Conservation (phyloP, 768 basidiomycete species). For the Rhodosporidiobolus sp. region DNA sequence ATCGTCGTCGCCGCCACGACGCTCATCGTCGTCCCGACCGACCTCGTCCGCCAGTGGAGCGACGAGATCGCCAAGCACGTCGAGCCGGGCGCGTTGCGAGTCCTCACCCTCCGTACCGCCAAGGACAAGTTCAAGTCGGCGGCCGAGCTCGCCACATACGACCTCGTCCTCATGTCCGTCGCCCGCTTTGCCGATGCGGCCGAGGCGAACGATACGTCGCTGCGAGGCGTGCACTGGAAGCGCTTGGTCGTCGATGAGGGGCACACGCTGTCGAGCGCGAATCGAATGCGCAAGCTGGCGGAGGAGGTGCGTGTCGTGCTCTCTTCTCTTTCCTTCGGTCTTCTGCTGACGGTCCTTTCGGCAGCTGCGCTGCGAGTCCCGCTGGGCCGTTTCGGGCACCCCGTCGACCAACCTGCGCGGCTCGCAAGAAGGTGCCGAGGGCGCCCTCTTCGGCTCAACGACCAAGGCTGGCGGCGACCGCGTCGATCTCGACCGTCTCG, state of each 20-base stretch:
- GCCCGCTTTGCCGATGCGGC: slow-evolving; percentile 29
- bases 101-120: slow-evolving; percentile 37
- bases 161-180: slow-evolving; percentile 41
- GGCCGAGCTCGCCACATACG: slow-evolving; percentile 43
- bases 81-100: slow-evolving; percentile 30
- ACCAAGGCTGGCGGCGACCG: slow-evolving; percentile 24
- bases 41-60: slow-evolving; percentile 47
- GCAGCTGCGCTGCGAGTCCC: slow-evolving; percentile 36
- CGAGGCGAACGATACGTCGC: slow-evolving; percentile 5
- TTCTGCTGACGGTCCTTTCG: not conserved
- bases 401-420: slow-evolving; percentile 41
- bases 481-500: slow-evolving; percentile 38
- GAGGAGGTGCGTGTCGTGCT: slow-evolving; percentile 18
- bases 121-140: slow-evolving; percentile 39
- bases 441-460: slow-evolving; percentile 18
- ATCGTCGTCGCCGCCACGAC: slow-evolving; percentile 46
- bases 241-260: slow-evolving; percentile 44
- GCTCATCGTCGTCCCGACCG: slow-evolving; percentile 47
- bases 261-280: slow-evolving; percentile 12
- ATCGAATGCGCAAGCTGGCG: slow-evolving; percentile 16
- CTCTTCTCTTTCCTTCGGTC: not conserved
- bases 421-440: slow-evolving; percentile 17
- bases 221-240: slow-evolving; percentile 37
- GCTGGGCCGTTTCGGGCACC: slow-evolving; percentile 42
- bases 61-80: slow-evolving; percentile 46